Percentiles rank a stretch among this genome's conserved stretches.
Evolutionary conservation across 163 green algal genomes (phyloP).

Genomic region (Prototheca wickerhamii): DNA sequence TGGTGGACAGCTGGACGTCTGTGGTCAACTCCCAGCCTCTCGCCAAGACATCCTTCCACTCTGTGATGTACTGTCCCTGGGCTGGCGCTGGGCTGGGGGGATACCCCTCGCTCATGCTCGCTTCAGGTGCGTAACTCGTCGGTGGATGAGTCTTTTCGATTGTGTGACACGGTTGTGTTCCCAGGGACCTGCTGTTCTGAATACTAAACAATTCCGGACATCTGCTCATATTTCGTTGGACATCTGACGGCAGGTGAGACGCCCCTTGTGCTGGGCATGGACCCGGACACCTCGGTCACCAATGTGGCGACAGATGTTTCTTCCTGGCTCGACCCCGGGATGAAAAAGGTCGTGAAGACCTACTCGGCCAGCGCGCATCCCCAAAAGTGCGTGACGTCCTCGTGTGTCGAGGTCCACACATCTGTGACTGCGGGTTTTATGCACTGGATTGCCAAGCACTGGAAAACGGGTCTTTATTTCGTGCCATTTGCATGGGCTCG

Average conservation of each 20-base stretch:
- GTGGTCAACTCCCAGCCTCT: conserved; percentile 21
- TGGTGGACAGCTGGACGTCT: conserved; percentile 11
- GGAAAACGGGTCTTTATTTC: no score
- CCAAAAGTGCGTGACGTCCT: conserved; percentile 3
- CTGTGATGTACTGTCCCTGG: conserved; percentile 20
- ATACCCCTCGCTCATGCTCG: conserved; percentile 20
- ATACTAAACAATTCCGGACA: not conserved
- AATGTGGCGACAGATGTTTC: conserved; percentile 6
- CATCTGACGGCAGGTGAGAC: no score
- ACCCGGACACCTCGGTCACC: conserved; percentile 13
- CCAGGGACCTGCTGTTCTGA: not conserved
- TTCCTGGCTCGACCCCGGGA: conserved; percentile 28
- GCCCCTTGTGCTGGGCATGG: conserved; percentile 17
- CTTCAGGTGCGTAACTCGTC: conserved; percentile 7
- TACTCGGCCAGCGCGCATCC: conserved; percentile 48
- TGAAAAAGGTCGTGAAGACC: conserved; percentile 53
- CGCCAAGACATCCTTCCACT: conserved; percentile 21
- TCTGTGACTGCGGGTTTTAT: no score
- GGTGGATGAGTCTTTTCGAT: not conserved
- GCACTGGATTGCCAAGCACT: no score
- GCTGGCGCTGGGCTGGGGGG: conserved; percentile 14
- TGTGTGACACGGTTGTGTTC: not conserved
- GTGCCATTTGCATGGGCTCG: no score
- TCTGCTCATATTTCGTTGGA: not conserved
- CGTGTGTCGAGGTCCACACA: no score